Percentiles rank a stretch among this genome's conserved stretches.
Conservation (phyloP, 352 stramenopile genomes). For the Phytophthora kernoviae region DNA sequence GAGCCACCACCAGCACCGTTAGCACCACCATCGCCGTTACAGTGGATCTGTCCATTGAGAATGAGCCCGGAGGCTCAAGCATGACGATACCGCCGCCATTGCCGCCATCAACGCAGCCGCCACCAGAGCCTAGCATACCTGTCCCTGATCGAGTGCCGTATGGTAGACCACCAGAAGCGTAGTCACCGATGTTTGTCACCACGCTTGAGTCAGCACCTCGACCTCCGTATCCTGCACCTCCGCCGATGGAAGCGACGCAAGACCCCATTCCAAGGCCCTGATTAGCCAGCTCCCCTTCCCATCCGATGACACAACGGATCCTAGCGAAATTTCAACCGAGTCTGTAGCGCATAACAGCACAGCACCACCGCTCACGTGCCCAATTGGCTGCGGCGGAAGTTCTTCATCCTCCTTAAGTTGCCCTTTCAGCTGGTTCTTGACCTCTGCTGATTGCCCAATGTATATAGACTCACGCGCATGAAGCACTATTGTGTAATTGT, state of each 20-base stretch:
- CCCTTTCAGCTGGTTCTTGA: conserved; percentile 25
- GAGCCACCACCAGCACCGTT: conserved; percentile 72
- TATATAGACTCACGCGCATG: conserved; percentile 57
- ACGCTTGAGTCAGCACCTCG: conserved; percentile 71
- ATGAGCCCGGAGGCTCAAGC: conserved; percentile 60
- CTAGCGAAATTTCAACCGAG: conserved; percentile 45
- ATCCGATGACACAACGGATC: conserved; percentile 58
- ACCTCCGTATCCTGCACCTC: conserved; percentile 72
- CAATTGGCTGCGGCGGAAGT: conserved; percentile 20
- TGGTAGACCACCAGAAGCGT: conserved; percentile 62
- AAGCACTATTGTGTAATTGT: conserved; percentile 74
- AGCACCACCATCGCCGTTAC: conserved; percentile 63
- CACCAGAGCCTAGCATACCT: conserved; percentile 75
- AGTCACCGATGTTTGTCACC: conserved; percentile 55
- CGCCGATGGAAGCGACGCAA: conserved; percentile 63
- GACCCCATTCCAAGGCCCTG: conserved; percentile 65
- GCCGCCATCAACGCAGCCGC: conserved; percentile 68
- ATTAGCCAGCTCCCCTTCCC: conserved; percentile 68
- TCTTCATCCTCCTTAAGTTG: conserved; percentile 28
- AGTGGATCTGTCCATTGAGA: conserved; percentile 73
- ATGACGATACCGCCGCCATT: conserved; percentile 74
- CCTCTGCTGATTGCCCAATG: conserved; percentile 42
- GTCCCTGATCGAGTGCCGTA: conserved; percentile 72
- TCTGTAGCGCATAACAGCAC: conserved; percentile 65
- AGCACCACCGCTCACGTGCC: conserved; percentile 53